A percentile compares a stretch with the other conserved stretches of the same genome.
Conservation (phyloP, 768 basidiomycete genomes). For the Lyophyllum semitale region DNA sequence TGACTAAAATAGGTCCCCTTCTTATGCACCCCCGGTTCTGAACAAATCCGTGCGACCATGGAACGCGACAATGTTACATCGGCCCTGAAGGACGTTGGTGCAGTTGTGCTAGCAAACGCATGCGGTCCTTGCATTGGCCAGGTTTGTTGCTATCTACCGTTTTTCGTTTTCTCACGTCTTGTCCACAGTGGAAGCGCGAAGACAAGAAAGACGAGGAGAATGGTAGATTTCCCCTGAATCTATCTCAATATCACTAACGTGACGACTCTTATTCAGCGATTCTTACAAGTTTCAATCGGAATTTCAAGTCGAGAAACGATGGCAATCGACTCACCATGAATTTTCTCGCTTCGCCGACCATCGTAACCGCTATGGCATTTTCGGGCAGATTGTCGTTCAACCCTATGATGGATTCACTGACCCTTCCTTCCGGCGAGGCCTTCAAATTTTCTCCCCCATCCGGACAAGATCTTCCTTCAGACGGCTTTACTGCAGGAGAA, state of each 20-base stretch:
- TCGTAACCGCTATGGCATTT: constrained; percentile 98
- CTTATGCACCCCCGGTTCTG: constrained; percentile 88
- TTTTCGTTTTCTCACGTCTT: constrained; percentile 5
- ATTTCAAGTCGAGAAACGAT: constrained; percentile 91
- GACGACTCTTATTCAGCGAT: constrained; percentile 60
- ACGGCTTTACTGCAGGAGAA: constrained; percentile 80
- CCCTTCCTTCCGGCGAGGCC: constrained; percentile 64
- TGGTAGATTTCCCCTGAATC: constrained; percentile 46
- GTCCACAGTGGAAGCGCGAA: constrained; percentile 83
- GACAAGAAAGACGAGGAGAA: constrained; percentile 90
- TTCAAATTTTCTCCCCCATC: constrained; percentile 87
- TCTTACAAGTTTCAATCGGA: constrained; percentile 94
- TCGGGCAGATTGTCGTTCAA: constrained; percentile 93
- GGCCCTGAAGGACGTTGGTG: constrained; percentile 86
- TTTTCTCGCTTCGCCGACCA: constrained; percentile 94
- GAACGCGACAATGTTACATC: constrained; percentile 89
- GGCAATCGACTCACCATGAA: constrained; percentile 95
- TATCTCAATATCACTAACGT: constrained; percentile 3
- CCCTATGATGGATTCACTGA: constrained; percentile 77
- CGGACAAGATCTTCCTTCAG: constrained; percentile 81
- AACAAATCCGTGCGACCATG: constrained; percentile 97
- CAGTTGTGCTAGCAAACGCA: constrained; percentile 92
- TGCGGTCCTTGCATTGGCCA: constrained; percentile 99
- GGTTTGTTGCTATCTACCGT: constrained; percentile 33
- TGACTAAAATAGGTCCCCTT: constrained; percentile 64